Base-by-base conservation (phyloP, 345 rosid species). In the Streptanthus diversifolius region DNA sequence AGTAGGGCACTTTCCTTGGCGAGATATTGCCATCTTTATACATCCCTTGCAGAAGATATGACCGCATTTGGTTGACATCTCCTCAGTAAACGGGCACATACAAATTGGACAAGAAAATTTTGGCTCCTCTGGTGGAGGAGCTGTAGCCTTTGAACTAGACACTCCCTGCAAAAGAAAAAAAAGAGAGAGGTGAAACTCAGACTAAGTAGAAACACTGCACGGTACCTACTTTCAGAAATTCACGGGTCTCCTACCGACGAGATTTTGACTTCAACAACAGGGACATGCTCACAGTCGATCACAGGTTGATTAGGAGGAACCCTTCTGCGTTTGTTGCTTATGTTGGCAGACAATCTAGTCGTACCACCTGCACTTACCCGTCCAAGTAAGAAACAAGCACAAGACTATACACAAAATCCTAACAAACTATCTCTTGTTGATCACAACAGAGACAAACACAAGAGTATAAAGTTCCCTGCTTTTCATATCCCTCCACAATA, bases 21-120 rank as follows among this genome's bases (percentile, higher is more conserved):
- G 58, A 63, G 82, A 47, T 75, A 95, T 77, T 2, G 99, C 98
- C 80, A 69, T 68, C 88, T 67, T 82, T 51, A 95, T 95, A 74
- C 99, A 95, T 68, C 36, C 66, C 87, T 84, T 88, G 71, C 99
- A 95, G 86, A 92, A 95, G 62, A 95, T 95, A 71, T 95, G 99
- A 44, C 99, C 99, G 70, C 99, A 95, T 73, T 85, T 95, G 9
- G 99, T 95, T 8, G 98, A 88, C 76, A 81, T 85, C 84, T 90
- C 98, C 80, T 90, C 92, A 0, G 76, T 84, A 32, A 95, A 80
- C 13, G 90, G 86, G 36, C 89, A 83, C 92, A 95, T 81, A 78
- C 99, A 95, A 45, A 95, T 92, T 41, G 99, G 98, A 75, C 99
- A 95, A 40, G 75, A 85, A 69, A 95, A 92, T 15, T 79, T 90